phyloP scores from a whole-genome alignment of 2,329 filamentous ascomycete species.

The Celoporthe dispersa region DNA sequence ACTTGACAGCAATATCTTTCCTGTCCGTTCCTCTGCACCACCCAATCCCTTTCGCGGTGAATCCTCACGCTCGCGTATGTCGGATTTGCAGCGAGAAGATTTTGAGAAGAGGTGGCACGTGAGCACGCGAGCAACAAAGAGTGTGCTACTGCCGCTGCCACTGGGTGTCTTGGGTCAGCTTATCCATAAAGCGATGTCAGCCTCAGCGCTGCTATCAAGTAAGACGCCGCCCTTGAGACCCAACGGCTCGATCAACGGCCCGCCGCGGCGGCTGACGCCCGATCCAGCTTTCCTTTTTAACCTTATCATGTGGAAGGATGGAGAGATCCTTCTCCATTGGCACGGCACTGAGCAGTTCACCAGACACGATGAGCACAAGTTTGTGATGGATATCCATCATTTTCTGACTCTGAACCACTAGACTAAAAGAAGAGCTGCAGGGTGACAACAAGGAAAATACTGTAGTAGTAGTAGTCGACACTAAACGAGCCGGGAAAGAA shows the following conservation, averaged over 20 bases:
- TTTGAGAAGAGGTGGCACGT: not conserved
- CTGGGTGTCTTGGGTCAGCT: not conserved
- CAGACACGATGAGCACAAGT: not conserved
- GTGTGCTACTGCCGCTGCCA: not conserved
- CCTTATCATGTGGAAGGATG: not conserved
- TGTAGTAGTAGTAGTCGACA: constrained; percentile 28
- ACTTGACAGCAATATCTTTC: constrained; percentile 1
- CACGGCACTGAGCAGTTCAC: not conserved
- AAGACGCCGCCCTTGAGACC: not conserved
- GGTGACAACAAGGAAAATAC: constrained; percentile 30
- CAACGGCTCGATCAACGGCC: not conserved
- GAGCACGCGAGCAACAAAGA: not conserved
- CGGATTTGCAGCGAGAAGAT: not conserved
- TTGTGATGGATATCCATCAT: constrained; percentile 30
- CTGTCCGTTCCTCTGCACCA: not conserved
- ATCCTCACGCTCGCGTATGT: not conserved
- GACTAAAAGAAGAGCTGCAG: constrained; percentile 30
- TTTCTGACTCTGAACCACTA: constrained; percentile 30
- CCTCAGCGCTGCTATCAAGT: not conserved
- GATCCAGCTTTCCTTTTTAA: not conserved
- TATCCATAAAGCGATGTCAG: not conserved
- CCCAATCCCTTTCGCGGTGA: not conserved
- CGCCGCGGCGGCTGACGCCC: not conserved
- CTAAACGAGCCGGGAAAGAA: constrained; percentile 29
- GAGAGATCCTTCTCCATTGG: not conserved